These are phyloP conservation scores for Volvox africanus DNA, from an alignment of 139 green algal genomes.

Conservation along the genomic window DNA sequence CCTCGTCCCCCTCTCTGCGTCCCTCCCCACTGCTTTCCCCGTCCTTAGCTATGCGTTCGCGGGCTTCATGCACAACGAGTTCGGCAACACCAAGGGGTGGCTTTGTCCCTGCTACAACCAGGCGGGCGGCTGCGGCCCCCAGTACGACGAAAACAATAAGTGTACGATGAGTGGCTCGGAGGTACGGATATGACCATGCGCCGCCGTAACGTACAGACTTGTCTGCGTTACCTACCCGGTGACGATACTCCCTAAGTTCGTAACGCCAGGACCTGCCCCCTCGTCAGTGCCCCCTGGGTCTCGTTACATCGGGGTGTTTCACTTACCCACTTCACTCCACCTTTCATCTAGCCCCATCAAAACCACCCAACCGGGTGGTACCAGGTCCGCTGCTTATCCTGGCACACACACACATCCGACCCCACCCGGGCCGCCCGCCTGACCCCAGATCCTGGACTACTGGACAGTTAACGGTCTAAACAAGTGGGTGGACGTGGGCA, in stretches of 20 bases:
- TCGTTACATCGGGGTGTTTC: too few relatives aligned
- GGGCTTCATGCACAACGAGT: slow-evolving; percentile 77
- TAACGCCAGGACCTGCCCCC: too few relatives aligned
- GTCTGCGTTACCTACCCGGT: too few relatives aligned
- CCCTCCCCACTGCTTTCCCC: not conserved
- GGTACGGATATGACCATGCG: slow-evolving; percentile 25
- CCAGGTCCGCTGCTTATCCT: too few relatives aligned
- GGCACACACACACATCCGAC: too few relatives aligned
- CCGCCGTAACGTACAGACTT: too few relatives aligned
- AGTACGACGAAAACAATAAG: not conserved
- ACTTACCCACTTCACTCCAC: too few relatives aligned
- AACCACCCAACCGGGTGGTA: too few relatives aligned
- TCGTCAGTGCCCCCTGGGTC: too few relatives aligned
- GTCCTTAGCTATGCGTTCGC: slow-evolving; percentile 66
- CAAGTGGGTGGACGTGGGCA: slow-evolving; percentile 63
- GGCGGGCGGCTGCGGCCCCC: slow-evolving; percentile 4
- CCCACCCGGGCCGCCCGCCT: not conserved
- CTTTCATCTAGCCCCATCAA: too few relatives aligned
- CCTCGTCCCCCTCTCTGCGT: not conserved
- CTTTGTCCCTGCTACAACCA: slow-evolving; percentile 55
- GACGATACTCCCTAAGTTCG: too few relatives aligned
- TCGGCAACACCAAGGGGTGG: slow-evolving; percentile 63
- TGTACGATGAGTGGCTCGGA: slow-evolving; percentile 60
- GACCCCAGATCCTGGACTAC: slow-evolving; percentile 58
- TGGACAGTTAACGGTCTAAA: slow-evolving; percentile 52